These are phyloP conservation scores for Coemansia sp. DNA, from an alignment of 371 early-diverging fungal genomes.

Conservation along the genomic window DNA sequence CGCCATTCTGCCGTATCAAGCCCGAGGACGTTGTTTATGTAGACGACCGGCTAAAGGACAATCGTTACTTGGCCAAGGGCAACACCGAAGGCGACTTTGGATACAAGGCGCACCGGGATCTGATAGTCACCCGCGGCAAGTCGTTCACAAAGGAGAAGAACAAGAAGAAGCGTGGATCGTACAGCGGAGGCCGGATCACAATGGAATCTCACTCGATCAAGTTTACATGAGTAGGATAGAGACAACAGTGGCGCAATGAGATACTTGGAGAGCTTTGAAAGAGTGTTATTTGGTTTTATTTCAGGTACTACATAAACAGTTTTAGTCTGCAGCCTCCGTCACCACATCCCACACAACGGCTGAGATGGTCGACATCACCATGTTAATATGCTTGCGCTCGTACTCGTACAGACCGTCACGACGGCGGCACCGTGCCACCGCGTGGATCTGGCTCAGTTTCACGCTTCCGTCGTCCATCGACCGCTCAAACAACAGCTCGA, in stretches of 20 bases:
- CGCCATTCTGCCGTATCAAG: conserved; percentile 79
- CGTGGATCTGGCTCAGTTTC: conserved; percentile 23
- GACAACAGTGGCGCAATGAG: background rate
- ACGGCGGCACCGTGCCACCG: conserved; percentile 31
- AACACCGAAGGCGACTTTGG: conserved; percentile 76
- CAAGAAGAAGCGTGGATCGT: conserved; percentile 96
- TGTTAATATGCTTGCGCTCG: conserved; percentile 48
- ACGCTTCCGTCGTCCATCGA: conserved; percentile 14
- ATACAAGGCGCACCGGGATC: conserved; percentile 87
- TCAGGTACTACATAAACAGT: background rate
- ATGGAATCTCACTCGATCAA: conserved; percentile 86
- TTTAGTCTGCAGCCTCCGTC: conserved; percentile 8
- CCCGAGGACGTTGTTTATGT: conserved; percentile 77
- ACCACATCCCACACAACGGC: conserved; percentile 42
- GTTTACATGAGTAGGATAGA: conserved; percentile 55
- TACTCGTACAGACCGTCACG: conserved; percentile 43
- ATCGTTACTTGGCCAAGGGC: conserved; percentile 72
- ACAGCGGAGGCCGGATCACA: conserved; percentile 90
- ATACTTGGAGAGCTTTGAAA: background rate
- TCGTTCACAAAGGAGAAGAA: conserved; percentile 94
- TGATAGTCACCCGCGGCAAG: conserved; percentile 89
- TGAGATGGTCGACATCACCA: conserved; percentile 43
- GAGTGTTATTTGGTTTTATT: background rate
- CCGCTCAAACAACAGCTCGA: conserved; percentile 42
- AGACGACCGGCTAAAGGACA: conserved; percentile 80